These are phyloP conservation scores for Brasilioporus rufonigricans DNA, from an alignment of 768 basidiomycete genomes.

Conservation along the genomic window DNA sequence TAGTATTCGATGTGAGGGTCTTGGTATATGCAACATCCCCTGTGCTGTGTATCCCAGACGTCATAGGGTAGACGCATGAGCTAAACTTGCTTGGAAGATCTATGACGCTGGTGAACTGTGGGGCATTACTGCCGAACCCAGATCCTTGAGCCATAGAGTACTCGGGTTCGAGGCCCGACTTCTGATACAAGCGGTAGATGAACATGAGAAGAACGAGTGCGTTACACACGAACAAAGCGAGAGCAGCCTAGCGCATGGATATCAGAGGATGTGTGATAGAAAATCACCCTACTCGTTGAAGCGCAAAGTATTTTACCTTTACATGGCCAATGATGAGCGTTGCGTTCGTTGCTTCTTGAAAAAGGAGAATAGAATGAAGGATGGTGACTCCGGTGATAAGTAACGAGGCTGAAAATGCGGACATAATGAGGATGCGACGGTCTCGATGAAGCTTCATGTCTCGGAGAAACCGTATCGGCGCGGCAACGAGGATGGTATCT, in stretches of 20 bases:
- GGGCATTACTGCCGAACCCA: neutral
- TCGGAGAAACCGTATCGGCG: slow-evolving; percentile 15
- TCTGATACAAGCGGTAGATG: slow-evolving; percentile 13
- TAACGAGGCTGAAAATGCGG: slow-evolving; percentile 21
- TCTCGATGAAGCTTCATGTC: slow-evolving; percentile 12
- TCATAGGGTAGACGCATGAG: neutral
- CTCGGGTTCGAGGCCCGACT: neutral
- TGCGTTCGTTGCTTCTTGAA: neutral
- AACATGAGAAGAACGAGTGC: slow-evolving; percentile 20
- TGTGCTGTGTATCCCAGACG: neutral
- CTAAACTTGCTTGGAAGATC: slow-evolving; percentile 16
- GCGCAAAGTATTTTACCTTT: slow-evolving; percentile 14
- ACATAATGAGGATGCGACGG: slow-evolving; percentile 21
- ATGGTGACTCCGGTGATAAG: slow-evolving; percentile 23
- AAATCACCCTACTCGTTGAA: neutral
- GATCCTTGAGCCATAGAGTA: neutral
- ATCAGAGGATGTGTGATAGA: neutral
- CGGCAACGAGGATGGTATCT: slow-evolving; percentile 18
- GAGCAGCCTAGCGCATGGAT: slow-evolving; percentile 10
- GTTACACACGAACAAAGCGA: slow-evolving; percentile 23
- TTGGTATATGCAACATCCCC: neutral
- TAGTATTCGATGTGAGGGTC: neutral
- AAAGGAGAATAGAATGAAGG: slow-evolving; percentile 21
- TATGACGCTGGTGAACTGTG: slow-evolving; percentile 18
- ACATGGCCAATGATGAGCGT: slow-evolving; percentile 21